Conservation (phyloP, 768 basidiomycete genomes). For the Stropharia rugosoannulata region DNA sequence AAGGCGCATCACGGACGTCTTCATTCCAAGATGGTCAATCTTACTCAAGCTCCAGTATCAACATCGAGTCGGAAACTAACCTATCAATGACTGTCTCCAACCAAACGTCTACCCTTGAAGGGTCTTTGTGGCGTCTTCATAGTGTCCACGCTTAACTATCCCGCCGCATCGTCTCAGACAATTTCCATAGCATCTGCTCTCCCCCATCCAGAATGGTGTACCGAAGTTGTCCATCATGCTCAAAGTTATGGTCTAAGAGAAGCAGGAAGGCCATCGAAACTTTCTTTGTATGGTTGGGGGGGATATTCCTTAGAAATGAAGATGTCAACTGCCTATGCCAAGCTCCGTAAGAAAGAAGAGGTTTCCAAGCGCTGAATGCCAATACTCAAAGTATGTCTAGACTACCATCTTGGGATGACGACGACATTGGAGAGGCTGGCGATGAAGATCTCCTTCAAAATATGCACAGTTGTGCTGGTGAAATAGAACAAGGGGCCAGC, state of each 20-base stretch:
- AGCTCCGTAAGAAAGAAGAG: constrained; percentile 15
- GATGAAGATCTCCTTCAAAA: not conserved
- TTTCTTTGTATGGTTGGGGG: constrained; percentile 29
- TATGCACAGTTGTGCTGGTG: not conserved
- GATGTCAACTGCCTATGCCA: not conserved
- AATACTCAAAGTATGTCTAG: not conserved
- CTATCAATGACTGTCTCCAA: too few relatives aligned
- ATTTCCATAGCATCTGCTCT: constrained; percentile 32
- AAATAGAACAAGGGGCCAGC: not conserved
- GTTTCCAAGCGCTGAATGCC: not conserved
- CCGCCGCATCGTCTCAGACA: not conserved
- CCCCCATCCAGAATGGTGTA: constrained; percentile 70
- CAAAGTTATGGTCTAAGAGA: constrained; percentile 58
- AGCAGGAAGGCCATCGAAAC: constrained; percentile 53
- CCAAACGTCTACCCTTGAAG: too few relatives aligned
- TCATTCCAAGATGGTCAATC: too few relatives aligned
- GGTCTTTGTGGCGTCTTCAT: too few relatives aligned
- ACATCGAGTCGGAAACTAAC: not conserved
- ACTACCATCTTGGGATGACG: not conserved
- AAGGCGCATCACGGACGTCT: not conserved
- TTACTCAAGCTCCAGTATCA: not conserved
- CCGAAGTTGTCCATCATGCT: constrained; percentile 47
- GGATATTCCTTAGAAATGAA: constrained; percentile 2
- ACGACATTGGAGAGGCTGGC: not conserved
- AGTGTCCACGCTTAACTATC: too few relatives aligned